These are phyloP conservation scores for Malassezia furfur DNA, from an alignment of 1,284 basidiomycete species.

Conservation along the genomic window DNA sequence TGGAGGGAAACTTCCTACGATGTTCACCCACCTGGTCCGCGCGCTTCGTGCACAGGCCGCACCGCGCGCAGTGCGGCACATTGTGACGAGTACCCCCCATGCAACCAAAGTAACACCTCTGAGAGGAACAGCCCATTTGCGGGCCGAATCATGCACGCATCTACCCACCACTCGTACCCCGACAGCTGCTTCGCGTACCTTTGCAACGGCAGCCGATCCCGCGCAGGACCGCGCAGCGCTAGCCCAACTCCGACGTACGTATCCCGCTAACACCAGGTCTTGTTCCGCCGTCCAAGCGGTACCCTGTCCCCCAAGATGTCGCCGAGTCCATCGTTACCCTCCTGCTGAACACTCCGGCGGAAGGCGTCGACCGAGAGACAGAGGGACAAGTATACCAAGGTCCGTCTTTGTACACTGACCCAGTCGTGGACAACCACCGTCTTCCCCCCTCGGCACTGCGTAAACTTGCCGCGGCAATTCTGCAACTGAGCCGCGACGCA, in stretches of 20 bases:
- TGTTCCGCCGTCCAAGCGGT: conserved; percentile 3
- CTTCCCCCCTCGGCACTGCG: neutral
- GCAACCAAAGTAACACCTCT: no score
- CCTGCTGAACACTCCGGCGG: neutral
- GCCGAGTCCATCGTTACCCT: neutral
- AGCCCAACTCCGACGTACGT: neutral
- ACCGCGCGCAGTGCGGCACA: no score
- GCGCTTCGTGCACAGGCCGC: no score
- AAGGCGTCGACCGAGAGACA: neutral
- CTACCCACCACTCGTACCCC: no score
- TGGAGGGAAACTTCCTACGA: no score
- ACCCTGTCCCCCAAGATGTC: conserved; percentile 5
- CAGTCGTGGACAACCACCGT: conserved; percentile 2
- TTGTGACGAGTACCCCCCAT: no score
- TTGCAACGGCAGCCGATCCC: neutral
- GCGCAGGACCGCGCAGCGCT: neutral
- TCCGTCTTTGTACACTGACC: neutral
- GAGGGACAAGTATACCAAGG: conserved; percentile 6
- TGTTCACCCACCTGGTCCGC: no score
- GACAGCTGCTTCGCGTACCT: neutral
- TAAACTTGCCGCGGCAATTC: conserved; percentile 3
- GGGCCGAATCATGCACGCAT: no score
- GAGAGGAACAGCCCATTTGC: no score
- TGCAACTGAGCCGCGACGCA: conserved; percentile 4
- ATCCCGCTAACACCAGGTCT: neutral